phyloP scores from a whole-genome alignment of 2,329 filamentous ascomycete species.

The Fusarium sp. region DNA sequence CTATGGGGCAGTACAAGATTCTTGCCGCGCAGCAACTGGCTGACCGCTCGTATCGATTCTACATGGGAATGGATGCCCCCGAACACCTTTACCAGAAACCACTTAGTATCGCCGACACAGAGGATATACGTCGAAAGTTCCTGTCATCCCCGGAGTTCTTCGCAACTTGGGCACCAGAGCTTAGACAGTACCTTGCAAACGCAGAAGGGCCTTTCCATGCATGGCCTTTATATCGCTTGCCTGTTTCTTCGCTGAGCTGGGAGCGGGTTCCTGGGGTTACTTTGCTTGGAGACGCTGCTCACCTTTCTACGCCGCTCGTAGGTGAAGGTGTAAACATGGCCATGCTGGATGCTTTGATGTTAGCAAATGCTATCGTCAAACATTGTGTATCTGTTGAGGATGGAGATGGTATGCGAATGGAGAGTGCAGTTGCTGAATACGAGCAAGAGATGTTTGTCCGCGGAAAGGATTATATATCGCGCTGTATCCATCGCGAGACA shows the following conservation, averaged over 20 bases:
- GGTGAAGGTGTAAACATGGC: constrained; percentile 68
- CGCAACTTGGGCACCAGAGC: constrained; percentile 42
- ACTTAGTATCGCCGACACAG: background rate
- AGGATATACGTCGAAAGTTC: constrained; percentile 17
- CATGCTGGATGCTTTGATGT: constrained; percentile 63
- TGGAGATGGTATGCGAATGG: fast-evolving
- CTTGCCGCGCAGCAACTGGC: constrained; percentile 9
- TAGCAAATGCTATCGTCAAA: constrained; percentile 52
- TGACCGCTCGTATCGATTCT: constrained; percentile 9
- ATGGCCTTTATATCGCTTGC: constrained; percentile 55
- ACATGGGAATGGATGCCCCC: constrained; percentile 1
- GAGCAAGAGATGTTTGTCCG: constrained; percentile 9
- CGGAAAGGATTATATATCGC: background rate
- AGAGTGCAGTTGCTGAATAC: background rate
- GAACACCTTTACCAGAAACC: background rate
- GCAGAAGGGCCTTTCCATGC: constrained; percentile 30
- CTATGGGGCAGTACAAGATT: constrained; percentile 4
- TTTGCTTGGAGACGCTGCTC: constrained; percentile 67
- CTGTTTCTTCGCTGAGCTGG: constrained; percentile 58
- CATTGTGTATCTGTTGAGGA: fast-evolving
- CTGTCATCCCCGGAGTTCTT: constrained; percentile 42
- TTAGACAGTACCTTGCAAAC: constrained; percentile 49
- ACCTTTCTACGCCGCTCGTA: constrained; percentile 64
- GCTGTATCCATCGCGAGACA: background rate
- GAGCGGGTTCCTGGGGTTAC: constrained; percentile 57